Conservation (phyloP, 192 early-diverging fungal species). For the Podila minutissima region DNA sequence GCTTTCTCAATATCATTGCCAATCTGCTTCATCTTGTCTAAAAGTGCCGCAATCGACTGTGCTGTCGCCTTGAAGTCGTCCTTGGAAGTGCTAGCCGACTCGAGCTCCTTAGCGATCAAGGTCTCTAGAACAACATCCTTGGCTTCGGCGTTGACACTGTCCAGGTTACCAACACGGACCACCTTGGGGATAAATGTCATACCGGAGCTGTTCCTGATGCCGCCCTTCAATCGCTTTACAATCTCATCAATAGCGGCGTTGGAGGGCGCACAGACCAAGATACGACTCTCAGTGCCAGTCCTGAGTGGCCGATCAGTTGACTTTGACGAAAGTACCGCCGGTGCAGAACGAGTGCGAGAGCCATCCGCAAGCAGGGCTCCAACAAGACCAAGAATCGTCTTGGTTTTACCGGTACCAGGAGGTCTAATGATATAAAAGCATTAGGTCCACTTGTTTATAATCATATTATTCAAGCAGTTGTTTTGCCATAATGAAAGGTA, state of each 20-base stretch:
- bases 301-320: conserved; percentile 13
- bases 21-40: conserved; percentile 51
- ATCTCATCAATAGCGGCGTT: conserved; percentile 98
- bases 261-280: conserved; percentile 94
- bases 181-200: conserved; percentile 70
- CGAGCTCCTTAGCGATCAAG: conserved; percentile 71
- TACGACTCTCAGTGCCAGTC: conserved; percentile 57
- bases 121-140: conserved; percentile 79
- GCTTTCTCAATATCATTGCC: conserved; percentile 53
- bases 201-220: conserved; percentile 72
- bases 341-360: conserved; percentile 7
- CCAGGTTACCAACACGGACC: conserved; percentile 84
- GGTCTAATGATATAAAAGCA: conserved; percentile 41
- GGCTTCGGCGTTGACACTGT: conserved; percentile 77
- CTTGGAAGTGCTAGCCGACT: conserved; percentile 36
- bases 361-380: conserved; percentile 67
- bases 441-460: too few species aligned
- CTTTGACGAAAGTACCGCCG: conserved; percentile 13
- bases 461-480: too few species aligned
- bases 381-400: conserved; percentile 89
- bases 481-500: not conserved
- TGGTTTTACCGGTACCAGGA: conserved; percentile 75
- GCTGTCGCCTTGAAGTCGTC: conserved; percentile 51
- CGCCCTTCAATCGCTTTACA: conserved; percentile 82
- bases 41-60: conserved; percentile 41